Evolutionary conservation across 2,329 filamentous ascomycete genomes (phyloP).

Genomic region (Cryphonectria radicalis): DNA sequence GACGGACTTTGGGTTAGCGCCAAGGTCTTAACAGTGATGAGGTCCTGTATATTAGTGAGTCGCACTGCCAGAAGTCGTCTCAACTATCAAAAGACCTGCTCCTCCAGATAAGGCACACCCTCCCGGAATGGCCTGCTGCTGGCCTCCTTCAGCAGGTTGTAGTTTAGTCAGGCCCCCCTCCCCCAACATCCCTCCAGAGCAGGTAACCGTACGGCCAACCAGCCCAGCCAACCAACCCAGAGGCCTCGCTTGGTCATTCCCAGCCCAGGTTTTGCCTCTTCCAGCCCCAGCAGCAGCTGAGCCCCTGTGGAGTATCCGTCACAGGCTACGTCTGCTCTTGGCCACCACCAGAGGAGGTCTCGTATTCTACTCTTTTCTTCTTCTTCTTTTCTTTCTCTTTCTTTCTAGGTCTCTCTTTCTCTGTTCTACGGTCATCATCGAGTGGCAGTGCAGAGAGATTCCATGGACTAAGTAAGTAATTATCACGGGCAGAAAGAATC

Average conservation of each 20-base stretch:
- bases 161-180: neutral
- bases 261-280: conserved; percentile 4
- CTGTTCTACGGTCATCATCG: neutral
- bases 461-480: too few relatives aligned
- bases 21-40: conserved; percentile 1
- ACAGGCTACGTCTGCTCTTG: neutral
- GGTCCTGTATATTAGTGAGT: neutral
- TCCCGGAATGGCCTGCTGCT: neutral
- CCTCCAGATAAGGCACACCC: neutral
- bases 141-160: neutral
- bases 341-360: neutral
- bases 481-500: neutral
- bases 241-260: conserved; percentile 8
- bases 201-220: neutral
- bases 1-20: conserved; percentile 5
- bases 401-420: neutral
- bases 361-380: neutral
- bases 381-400: neutral
- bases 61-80: neutral
- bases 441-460: conserved; percentile 13
- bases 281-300: neutral
- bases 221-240: neutral
- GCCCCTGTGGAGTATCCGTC: neutral
- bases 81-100: neutral
- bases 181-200: neutral